Base-by-base conservation (phyloP, 805 yeast genomes). In the Candida hungchunana region DNA sequence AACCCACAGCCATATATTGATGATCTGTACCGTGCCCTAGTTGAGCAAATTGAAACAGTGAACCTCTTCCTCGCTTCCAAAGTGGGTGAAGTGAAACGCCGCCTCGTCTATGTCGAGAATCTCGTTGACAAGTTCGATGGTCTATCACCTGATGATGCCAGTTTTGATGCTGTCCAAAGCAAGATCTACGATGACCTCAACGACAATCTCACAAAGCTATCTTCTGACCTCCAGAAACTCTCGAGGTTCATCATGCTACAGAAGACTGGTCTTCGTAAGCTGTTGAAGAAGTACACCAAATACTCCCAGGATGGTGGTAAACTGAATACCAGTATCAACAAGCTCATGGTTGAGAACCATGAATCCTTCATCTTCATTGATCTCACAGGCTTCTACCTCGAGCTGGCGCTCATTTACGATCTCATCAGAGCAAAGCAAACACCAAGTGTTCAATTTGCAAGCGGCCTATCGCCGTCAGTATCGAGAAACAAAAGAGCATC, bases 171-270 rank as follows among this genome's bases (percentile, higher is more conserved):
- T n/a, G n/a, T n/a, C n/a, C n/a, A n/a, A n/a, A n/a, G 13, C 10
- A 33, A 38, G 18, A 44, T 35, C 26, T 29, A 34, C 25, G 37
- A 40, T 34, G 62, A 54, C 56, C 55, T 42, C 10, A 36, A 42
- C 18, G 51, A 48, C 34, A 76, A 64, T 51, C 66, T 62, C 52
- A 66, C 51, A 32, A 61, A 45, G 43, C 69, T 67, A 29, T 72
- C 70, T 37, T 62, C 50, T 13, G 79, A 75, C 30, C 62, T 82
- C 18, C 84, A 80, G 48, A 73, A 79, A 42, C 61, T 85, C 31
- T 69, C 84, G n/a, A 67, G 86, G 43, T 85, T 81, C 52, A 73
- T 83, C 12, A 62, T 79, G 16, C 70, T 84, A 7, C 95, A 85
- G 53, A 78, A 79, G 50, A 77, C 86, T 3, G 94, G 78, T 6